These are phyloP conservation scores for Nitzschia sp. DNA, from an alignment of 108 stramenopile species.

Conservation along the genomic window DNA sequence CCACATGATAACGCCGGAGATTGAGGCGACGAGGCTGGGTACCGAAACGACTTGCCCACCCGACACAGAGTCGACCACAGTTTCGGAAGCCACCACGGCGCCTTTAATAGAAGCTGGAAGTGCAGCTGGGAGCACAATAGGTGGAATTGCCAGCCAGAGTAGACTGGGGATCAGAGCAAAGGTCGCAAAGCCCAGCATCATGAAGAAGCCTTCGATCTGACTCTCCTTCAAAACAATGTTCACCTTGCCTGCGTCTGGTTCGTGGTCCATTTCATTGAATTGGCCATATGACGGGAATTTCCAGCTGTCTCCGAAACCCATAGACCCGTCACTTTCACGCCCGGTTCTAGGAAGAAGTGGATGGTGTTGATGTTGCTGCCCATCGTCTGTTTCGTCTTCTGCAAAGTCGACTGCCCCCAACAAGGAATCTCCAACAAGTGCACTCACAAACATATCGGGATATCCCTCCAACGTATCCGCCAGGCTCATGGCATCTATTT, in stretches of 20 bases:
- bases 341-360: not conserved
- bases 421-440: conserved; percentile 64
- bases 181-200: conserved; percentile 71
- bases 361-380: not conserved
- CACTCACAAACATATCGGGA: conserved; percentile 77
- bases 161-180: conserved; percentile 70
- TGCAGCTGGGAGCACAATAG: not conserved
- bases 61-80: not conserved
- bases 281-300: conserved; percentile 34
- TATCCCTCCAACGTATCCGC: conserved; percentile 87
- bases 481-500: conserved; percentile 87
- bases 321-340: not conserved
- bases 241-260: conserved; percentile 39
- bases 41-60: conserved; percentile 17
- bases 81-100: not conserved
- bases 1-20: conserved; percentile 53
- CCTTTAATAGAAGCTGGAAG: not conserved
- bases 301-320: conserved; percentile 14
- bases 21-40: conserved; percentile 34
- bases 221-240: conserved; percentile 48
- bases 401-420: conserved; percentile 9
- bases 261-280: conserved; percentile 22
- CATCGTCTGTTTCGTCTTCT: conserved; percentile 2
- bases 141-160: conserved; percentile 43
- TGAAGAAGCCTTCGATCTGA: conserved; percentile 61